Evolutionary conservation across 2,329 filamentous ascomycete genomes (phyloP), one percentile per base, ranked within the genome.

Genomic region (Rasamsonia emersonii): DNA sequence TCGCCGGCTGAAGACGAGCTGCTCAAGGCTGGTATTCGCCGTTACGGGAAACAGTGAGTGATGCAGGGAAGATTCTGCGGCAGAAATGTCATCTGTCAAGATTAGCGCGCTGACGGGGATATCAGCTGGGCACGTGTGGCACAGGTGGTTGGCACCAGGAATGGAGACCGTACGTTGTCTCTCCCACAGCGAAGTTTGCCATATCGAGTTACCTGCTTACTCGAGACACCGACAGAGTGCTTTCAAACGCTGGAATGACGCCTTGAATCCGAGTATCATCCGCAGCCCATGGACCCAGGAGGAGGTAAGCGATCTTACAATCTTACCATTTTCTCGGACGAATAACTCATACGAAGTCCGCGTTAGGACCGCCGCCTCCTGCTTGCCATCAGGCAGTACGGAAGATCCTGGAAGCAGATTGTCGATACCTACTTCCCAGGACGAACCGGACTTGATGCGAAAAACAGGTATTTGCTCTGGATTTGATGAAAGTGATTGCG

Each of bases 171-270:
- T 38, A 38, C 20, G 35, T 21, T 25, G 3, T 17, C n/a, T n/a
- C n/a, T n/a, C n/a, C n/a, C n/a, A n/a, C n/a, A n/a, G n/a, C n/a
- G n/a, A n/a, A n/a, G n/a, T n/a, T n/a, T n/a, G n/a, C n/a, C n/a
- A n/a, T n/a, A n/a, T n/a, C n/a, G n/a, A n/a, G n/a, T n/a, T n/a
- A n/a, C n/a, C n/a, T n/a, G n/a, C n/a, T n/a, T n/a, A n/a, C n/a
- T n/a, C n/a, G 9, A 29, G 4, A 11, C 4, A 14, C 10, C 4
- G 13, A 5, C 18, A 38, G 35, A 39, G 27, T 39, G 37, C 30
- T 39, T n/a, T 36, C 18, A 39, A 39, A 27, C 33, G 37, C 5
- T 39, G 37, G 37, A 39, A 39, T 19, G 37, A 39, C 15, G 37
- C 37, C 9, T 29, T 39, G 9, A 33, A 39, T 28, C 37, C 37